Percentiles rank a stretch among this genome's conserved stretches.
phyloP scores from a whole-genome alignment of 345 rosid species.

The Camelina sativa region DNA sequence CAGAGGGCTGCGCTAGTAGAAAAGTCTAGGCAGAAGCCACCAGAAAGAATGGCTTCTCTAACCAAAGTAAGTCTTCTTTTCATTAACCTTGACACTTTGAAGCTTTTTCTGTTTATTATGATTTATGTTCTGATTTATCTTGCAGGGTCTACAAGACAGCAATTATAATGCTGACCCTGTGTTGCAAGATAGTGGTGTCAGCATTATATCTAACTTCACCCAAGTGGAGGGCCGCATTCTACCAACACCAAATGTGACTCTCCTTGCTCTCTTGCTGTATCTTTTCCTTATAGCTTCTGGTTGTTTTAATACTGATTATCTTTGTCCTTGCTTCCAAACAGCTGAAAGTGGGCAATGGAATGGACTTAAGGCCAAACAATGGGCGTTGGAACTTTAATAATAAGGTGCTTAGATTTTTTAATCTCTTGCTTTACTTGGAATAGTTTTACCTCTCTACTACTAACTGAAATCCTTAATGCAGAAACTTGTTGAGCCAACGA shows the following conservation, averaged over 20 bases:
- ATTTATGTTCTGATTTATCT: constrained; percentile 19
- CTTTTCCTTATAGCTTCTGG: not conserved
- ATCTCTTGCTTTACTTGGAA: not conserved
- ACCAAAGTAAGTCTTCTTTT: constrained; percentile 55
- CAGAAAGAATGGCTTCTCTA: constrained; percentile 75
- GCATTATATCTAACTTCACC: constrained; percentile 60
- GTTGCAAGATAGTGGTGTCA: constrained; percentile 71
- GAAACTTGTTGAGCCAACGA: constrained; percentile 80
- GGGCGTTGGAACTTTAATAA: constrained; percentile 96
- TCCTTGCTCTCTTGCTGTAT: constrained; percentile 7
- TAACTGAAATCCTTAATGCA: constrained; percentile 37
- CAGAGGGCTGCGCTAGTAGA: constrained; percentile 88
- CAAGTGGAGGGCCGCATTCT: constrained; percentile 87
- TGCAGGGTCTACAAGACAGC: constrained; percentile 72
- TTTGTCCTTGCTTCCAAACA: constrained; percentile 40
- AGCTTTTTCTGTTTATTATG: not conserved
- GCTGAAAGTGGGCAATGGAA: constrained; percentile 89
- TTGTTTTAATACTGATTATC: constrained; percentile 1
- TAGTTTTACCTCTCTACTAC: constrained; percentile 14
- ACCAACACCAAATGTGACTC: constrained; percentile 69
- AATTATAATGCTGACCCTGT: constrained; percentile 73
- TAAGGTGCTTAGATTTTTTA: constrained; percentile 53
- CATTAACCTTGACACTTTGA: not conserved
- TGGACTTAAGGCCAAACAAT: constrained; percentile 68
- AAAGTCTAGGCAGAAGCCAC: constrained; percentile 94